Percentiles rank a stretch among this genome's conserved stretches.
Evolutionary conservation across 768 basidiomycete species (phyloP).

Genomic region (Lactifluus pinguis): DNA sequence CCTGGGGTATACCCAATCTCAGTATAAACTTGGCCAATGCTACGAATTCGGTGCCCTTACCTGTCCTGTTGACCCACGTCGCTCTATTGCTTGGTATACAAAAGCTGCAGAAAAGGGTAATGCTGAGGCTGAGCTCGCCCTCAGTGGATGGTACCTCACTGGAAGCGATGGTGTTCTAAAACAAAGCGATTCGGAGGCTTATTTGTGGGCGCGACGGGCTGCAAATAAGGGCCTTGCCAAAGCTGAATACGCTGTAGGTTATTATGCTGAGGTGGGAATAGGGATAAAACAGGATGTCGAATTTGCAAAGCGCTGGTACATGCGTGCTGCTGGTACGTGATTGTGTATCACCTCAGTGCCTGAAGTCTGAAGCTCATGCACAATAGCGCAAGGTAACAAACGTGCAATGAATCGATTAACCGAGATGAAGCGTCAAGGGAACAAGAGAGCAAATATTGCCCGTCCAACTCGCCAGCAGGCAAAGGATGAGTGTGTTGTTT

Average conservation of each 20-base stretch:
- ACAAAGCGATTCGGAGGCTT: slow-evolving; percentile 98
- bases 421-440: slow-evolving; percentile 87
- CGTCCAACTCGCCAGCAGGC: slow-evolving; percentile 92
- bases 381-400: slow-evolving; percentile 90
- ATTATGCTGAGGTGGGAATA: slow-evolving; percentile 96
- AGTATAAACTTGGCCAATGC: slow-evolving; percentile 92
- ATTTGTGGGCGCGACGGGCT: slow-evolving; percentile 92
- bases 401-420: slow-evolving; percentile 93
- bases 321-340: slow-evolving; percentile 86
- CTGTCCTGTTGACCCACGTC: slow-evolving; percentile 86
- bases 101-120: slow-evolving; percentile 97
- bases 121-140: slow-evolving; percentile 86
- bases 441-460: slow-evolving; percentile 64
- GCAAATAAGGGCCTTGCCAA: slow-evolving; percentile 95
- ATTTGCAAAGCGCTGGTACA: slow-evolving; percentile 97
- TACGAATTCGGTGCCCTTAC: slow-evolving; percentile 86
- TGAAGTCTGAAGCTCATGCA: not conserved
- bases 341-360: not conserved
- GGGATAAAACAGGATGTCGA: slow-evolving; percentile 95
- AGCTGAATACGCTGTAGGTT: slow-evolving; percentile 98
- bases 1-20: slow-evolving; percentile 86
- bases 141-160: slow-evolving; percentile 98
- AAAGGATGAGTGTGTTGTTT: slow-evolving; percentile 87
- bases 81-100: slow-evolving; percentile 98
- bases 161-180: slow-evolving; percentile 92